These are phyloP conservation scores for Suhomyces maxii DNA, from an alignment of 1,139 yeast species.

Conservation along the genomic window DNA sequence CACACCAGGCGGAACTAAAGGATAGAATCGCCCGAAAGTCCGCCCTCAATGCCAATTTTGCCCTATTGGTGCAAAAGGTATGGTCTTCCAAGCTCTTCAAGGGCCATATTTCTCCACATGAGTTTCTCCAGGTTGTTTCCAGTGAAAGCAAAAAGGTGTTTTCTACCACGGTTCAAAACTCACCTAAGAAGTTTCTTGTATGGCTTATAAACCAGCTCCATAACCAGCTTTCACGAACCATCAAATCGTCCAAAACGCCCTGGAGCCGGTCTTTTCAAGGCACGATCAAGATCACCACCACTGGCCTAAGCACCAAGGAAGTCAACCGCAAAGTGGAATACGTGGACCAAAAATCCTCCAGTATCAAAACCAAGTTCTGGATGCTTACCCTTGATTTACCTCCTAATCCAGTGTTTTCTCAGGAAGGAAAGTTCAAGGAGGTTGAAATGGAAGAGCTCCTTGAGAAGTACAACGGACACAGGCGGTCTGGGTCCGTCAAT, in stretches of 20 bases:
- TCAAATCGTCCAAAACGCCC: constrained; percentile 17
- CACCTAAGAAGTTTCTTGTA: constrained; percentile 57
- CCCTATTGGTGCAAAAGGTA: constrained; percentile 53
- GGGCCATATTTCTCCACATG: constrained; percentile 68
- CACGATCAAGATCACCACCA: constrained; percentile 35
- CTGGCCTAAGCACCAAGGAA: constrained; percentile 20
- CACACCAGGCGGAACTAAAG: constrained; percentile 11
- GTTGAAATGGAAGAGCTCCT: constrained; percentile 48
- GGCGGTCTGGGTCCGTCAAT: constrained; percentile 18
- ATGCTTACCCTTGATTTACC: constrained; percentile 61
- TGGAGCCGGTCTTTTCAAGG: constrained; percentile 51
- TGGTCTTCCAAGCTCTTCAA: constrained; percentile 66
- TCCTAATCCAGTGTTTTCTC: constrained; percentile 50
- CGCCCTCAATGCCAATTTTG: constrained; percentile 36
- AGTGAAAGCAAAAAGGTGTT: constrained; percentile 43
- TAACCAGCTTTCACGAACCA: constrained; percentile 29
- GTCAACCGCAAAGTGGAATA: constrained; percentile 23
- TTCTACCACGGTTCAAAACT: constrained; percentile 34
- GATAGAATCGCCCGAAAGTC: constrained; percentile 16
- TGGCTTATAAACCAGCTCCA: constrained; percentile 60
- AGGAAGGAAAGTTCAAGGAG: constrained; percentile 50
- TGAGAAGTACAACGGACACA: constrained; percentile 41
- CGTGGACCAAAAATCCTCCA: constrained; percentile 19
- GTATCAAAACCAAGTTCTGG: constrained; percentile 51
- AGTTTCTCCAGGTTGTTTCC: constrained; percentile 52